phyloP scores from a whole-genome alignment of 2,329 filamentous ascomycete genomes.

The Aspergillus candidus region DNA sequence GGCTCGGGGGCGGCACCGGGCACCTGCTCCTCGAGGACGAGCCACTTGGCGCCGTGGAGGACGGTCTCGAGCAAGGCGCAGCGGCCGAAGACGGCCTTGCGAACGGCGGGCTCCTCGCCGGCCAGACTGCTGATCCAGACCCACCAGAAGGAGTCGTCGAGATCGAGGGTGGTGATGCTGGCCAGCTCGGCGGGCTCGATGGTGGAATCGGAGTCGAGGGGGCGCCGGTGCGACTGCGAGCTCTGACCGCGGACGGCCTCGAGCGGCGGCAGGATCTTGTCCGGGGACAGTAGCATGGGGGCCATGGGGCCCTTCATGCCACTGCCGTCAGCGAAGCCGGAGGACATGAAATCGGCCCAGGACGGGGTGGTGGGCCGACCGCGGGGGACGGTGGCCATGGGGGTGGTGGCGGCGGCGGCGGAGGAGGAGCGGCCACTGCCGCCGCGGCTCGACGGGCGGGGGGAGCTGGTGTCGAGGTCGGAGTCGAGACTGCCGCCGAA shows the following conservation, averaged over 20 bases:
- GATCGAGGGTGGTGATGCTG: slow-evolving; percentile 75
- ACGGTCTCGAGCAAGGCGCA: slow-evolving; percentile 88
- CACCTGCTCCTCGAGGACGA: slow-evolving; percentile 93
- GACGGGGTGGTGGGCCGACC: slow-evolving; percentile 90
- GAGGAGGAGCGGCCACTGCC: too few species aligned
- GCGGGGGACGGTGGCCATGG: slow-evolving; percentile 25
- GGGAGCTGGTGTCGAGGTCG: slow-evolving; percentile 48
- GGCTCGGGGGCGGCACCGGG: slow-evolving; percentile 85
- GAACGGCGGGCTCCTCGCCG: slow-evolving; percentile 73
- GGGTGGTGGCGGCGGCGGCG: too few species aligned
- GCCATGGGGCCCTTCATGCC: slow-evolving; percentile 52
- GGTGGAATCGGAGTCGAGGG: slow-evolving; percentile 60
- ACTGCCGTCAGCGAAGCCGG: slow-evolving; percentile 77
- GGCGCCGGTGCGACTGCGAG: slow-evolving; percentile 74
- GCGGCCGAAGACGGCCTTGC: slow-evolving; percentile 89
- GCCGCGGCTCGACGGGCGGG: slow-evolving; percentile 17
- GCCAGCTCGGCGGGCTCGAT: slow-evolving; percentile 91
- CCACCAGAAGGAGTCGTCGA: slow-evolving; percentile 99
- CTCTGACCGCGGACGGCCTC: slow-evolving; percentile 65
- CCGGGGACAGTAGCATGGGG: slow-evolving; percentile 76
- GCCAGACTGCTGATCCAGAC: slow-evolving; percentile 98
- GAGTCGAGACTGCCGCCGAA: slow-evolving; percentile 71
- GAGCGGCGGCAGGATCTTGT: slow-evolving; percentile 85
- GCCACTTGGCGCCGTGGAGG: slow-evolving; percentile 76
- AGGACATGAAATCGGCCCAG: slow-evolving; percentile 95